Evolutionary conservation across 2,329 filamentous ascomycete species (phyloP).

Genomic region (Ophiostoma ulmi): DNA sequence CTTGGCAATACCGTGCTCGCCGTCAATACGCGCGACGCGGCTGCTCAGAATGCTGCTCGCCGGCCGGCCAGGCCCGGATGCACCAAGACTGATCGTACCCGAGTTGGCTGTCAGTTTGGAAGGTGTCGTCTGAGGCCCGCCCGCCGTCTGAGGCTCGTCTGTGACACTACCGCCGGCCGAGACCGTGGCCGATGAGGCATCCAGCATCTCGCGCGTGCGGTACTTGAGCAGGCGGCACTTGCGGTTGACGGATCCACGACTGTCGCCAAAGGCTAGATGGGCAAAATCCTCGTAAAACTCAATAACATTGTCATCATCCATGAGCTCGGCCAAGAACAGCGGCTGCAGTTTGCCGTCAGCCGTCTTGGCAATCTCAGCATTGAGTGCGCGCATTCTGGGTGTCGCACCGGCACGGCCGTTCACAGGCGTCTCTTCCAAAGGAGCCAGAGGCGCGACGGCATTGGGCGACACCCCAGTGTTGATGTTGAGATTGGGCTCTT

Average conservation of each 20-base stretch:
- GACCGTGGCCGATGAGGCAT: slow-evolving; percentile 34
- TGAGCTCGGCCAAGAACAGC: slow-evolving; percentile 84
- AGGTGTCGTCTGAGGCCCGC: not conserved
- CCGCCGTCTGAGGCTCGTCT: not conserved
- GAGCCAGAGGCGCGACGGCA: not conserved
- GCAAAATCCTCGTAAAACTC: slow-evolving; percentile 97
- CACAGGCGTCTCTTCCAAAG: not conserved
- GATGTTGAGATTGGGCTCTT: slow-evolving; percentile 80
- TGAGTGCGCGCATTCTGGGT: slow-evolving; percentile 46
- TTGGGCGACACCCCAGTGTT: slow-evolving; percentile 53
- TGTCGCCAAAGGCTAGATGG: slow-evolving; percentile 85
- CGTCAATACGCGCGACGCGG: slow-evolving; percentile 58
- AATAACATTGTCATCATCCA: slow-evolving; percentile 89
- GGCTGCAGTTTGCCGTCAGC: slow-evolving; percentile 59
- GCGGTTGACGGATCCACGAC: slow-evolving; percentile 75
- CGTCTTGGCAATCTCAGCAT: slow-evolving; percentile 32
- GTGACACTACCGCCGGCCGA: slow-evolving; percentile 10
- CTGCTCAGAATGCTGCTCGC: slow-evolving; percentile 51
- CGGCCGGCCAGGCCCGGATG: slow-evolving; percentile 30
- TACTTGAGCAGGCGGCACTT: slow-evolving; percentile 88
- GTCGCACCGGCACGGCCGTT: slow-evolving; percentile 44
- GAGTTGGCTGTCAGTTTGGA: not conserved
- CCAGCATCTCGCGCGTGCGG: slow-evolving; percentile 61
- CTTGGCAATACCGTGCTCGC: slow-evolving; percentile 73
- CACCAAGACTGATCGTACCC: not conserved